Conservation (phyloP, 495 filamentous ascomycete genomes). For the Xylaria nigripes region DNA sequence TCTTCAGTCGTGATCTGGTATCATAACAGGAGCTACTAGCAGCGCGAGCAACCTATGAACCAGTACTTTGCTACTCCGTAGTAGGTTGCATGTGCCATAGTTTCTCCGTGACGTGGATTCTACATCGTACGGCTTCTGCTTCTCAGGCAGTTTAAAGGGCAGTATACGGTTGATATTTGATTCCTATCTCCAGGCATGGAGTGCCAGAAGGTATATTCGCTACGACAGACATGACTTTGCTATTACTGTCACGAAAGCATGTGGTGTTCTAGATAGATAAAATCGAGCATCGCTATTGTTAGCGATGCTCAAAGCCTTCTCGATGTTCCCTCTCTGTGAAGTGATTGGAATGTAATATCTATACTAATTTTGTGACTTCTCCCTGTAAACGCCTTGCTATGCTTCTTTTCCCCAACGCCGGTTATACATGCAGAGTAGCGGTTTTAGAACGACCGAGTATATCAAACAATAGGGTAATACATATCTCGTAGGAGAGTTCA, state of each 20-base stretch:
- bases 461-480: neutral
- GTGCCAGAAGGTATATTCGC: no score
- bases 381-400: constrained; percentile 16
- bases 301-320: constrained; percentile 20
- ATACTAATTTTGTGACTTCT: neutral
- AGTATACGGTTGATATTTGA: neutral
- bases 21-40: constrained; percentile 3
- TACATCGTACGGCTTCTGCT: neutral
- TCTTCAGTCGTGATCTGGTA: neutral
- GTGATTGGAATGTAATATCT: neutral
- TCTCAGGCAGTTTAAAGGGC: constrained; percentile 5
- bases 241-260: neutral
- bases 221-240: neutral
- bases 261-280: constrained; percentile 23
- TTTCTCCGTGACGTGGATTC: constrained; percentile 9
- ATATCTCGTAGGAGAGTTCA: constrained; percentile 1
- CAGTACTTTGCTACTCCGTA: constrained; percentile 5
- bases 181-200: neutral
- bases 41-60: constrained; percentile 9
- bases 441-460: neutral
- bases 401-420: constrained; percentile 10
- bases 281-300: constrained; percentile 18
- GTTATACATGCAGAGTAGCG: constrained; percentile 13
- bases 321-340: constrained; percentile 4
- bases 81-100: constrained; percentile 4